Evolutionary conservation across 768 basidiomycete genomes (phyloP).

Genomic region (Macrolepiota fuliginosa): DNA sequence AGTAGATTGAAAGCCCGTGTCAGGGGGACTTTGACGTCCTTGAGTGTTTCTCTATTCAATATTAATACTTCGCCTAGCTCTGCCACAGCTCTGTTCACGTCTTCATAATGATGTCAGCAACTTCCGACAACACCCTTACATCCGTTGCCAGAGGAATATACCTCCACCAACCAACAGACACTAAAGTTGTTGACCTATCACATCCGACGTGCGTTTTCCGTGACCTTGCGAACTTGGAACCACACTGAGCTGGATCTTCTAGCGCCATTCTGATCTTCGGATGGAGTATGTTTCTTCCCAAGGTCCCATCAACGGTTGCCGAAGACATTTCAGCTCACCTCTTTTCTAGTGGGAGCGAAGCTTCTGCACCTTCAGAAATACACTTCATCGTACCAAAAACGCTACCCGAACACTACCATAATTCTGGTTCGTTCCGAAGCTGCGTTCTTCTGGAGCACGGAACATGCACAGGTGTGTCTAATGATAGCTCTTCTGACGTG

Average conservation of each 20-base stretch:
- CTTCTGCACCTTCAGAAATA: constrained; percentile 47
- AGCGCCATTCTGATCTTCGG: constrained; percentile 44
- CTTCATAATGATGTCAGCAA: neutral
- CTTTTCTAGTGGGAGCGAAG: constrained; percentile 39
- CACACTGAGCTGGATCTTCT: neutral
- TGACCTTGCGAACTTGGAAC: neutral
- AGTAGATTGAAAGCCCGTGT: too few species aligned
- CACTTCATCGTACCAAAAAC: constrained; percentile 32
- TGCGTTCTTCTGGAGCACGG: constrained; percentile 32
- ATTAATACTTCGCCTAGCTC: neutral
- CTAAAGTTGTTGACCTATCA: neutral
- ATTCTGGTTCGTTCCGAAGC: constrained; percentile 36
- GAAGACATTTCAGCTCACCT: neutral
- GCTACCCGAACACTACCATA: constrained; percentile 42
- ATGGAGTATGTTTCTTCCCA: constrained; percentile 37
- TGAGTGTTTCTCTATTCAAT: too few species aligned
- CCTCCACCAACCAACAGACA: constrained; percentile 17
- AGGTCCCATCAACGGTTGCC: too few species aligned
- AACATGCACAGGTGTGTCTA: constrained; percentile 27
- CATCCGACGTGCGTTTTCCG: neutral
- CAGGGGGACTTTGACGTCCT: too few species aligned
- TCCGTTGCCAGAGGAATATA: constrained; percentile 22
- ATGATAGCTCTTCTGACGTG: neutral
- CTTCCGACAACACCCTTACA: neutral
- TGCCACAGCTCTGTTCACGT: too few species aligned